Evolutionary conservation across 2,329 filamentous ascomycete genomes (phyloP).

Genomic region (Talaromyces piceae): DNA sequence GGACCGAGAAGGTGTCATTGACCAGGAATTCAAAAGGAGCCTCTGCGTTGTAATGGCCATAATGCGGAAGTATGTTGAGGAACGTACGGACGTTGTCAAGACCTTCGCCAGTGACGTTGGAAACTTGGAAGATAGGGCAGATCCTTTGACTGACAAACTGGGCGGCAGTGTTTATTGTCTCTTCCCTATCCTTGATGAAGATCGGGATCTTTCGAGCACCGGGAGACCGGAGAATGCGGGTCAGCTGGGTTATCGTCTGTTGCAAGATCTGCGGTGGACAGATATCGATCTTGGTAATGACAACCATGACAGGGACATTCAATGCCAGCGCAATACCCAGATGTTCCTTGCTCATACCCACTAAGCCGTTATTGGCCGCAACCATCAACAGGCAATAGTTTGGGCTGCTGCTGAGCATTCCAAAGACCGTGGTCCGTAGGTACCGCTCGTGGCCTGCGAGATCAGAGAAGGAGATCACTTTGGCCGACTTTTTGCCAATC

Average conservation of each 20-base stretch:
- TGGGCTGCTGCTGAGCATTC: constrained; percentile 84
- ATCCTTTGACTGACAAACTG: constrained; percentile 95
- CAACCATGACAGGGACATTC: constrained; percentile 96
- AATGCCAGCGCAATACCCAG: constrained; percentile 87
- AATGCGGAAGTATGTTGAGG: constrained; percentile 88
- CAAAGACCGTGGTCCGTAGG: constrained; percentile 91
- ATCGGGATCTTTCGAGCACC: constrained; percentile 93
- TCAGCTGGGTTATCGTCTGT: constrained; percentile 86
- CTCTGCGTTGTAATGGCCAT: constrained; percentile 82
- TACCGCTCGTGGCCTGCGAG: constrained; percentile 94
- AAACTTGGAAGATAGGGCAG: constrained; percentile 95
- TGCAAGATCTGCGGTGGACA: constrained; percentile 92
- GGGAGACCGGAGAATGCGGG: constrained; percentile 85
- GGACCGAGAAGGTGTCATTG: constrained; percentile 97
- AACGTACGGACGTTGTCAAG: constrained; percentile 87
- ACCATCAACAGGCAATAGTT: constrained; percentile 99
- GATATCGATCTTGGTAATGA: constrained; percentile 97
- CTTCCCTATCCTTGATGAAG: constrained; percentile 84
- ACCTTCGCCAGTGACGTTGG: constrained; percentile 90
- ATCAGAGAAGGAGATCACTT: constrained; percentile 95
- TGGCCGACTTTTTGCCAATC: constrained; percentile 86
- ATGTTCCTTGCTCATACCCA: constrained; percentile 98
- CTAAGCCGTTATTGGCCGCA: constrained; percentile 90
- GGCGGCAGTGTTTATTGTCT: constrained; percentile 89
- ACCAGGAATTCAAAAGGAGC: constrained; percentile 91